Evolutionary conservation across 169 alveolate genomes (phyloP).

Genomic region (Babesia caballi): DNA sequence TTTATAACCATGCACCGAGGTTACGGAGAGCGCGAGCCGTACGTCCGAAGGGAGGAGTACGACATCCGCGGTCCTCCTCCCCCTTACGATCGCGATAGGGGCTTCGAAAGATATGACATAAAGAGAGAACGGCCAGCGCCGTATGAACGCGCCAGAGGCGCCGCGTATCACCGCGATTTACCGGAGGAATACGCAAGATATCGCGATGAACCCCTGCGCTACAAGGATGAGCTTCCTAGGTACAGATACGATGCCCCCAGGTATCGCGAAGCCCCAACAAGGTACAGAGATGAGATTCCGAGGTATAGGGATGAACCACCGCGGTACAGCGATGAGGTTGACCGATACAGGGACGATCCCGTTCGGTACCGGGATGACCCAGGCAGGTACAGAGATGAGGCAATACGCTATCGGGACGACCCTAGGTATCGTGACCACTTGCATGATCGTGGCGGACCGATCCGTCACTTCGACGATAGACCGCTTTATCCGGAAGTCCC

Average conservation of each 20-base stretch:
- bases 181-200: conserved; percentile 28
- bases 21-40: conserved; percentile 20
- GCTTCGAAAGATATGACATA: conserved; percentile 17
- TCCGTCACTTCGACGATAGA: neutral
- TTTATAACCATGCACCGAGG: conserved; percentile 16
- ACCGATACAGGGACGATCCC: conserved; percentile 21
- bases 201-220: neutral
- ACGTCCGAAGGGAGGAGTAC: conserved; percentile 25
- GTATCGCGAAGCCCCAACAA: conserved; percentile 18
- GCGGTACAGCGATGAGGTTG: conserved; percentile 7
- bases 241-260: conserved; percentile 22
- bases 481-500: conserved; percentile 21
- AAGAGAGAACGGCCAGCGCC: conserved; percentile 49
- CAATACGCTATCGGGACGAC: conserved; percentile 8
- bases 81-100: conserved; percentile 37
- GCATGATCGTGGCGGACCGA: conserved; percentile 6
- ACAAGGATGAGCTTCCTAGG: conserved; percentile 27
- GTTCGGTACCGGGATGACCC: conserved; percentile 26
- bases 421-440: conserved; percentile 6
- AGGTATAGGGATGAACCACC: conserved; percentile 23
- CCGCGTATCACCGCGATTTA: conserved; percentile 9
- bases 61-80: conserved; percentile 31
- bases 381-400: conserved; percentile 23
- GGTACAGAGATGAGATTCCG: conserved; percentile 24
- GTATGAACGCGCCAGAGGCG: conserved; percentile 31